Evolutionary conservation across 768 basidiomycete genomes (phyloP), one percentile per base, ranked within the genome.

Genomic region (Trametopsis cervina): DNA sequence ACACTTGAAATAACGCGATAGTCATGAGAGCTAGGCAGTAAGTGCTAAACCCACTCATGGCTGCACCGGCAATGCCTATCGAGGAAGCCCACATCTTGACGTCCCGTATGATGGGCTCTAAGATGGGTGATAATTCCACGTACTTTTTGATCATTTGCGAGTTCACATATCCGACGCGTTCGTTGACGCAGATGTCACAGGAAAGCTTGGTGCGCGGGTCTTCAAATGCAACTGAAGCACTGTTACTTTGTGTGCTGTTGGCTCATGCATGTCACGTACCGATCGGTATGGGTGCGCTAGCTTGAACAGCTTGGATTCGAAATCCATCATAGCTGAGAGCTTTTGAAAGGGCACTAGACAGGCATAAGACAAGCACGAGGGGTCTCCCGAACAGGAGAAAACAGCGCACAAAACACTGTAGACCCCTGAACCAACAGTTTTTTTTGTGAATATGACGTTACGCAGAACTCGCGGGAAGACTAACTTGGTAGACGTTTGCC

Each of bases 1-100:
- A 40, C 40, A 79, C 81, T 66, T 85, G 84, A 3, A 83, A 59
- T 50, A 75, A 75, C 0, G 66, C 75, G 33, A 85, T 71, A 0
- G 75, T 74, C 81, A 85, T 82, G 54, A 85, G 57, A 9, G 72
- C 66, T 20, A 81, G 59, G 1, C 80, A 69, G 60, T 84, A 85
- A 52, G 80, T 84, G 51, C 76, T 83, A 57, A 84, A 81, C 2
- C n/a, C n/a, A n/a, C n/a, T n/a, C n/a, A n/a, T n/a, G n/a, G n/a
- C n/a, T n/a, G n/a, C n/a, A n/a, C n/a, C n/a, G n/a, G n/a, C 3
- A 54, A 82, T 60, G 0, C 67, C 73, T 4, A 72, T 65, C 21
- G 72, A 68, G 46, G 72, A 73, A 10, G 82, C 80, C 83, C 83
- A 86, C 15, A 59, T 51, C 60, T 85, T 84, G 60, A 85, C 66